These are phyloP conservation scores for Polygonum aviculare DNA, from an alignment of 148 eudicot genomes.

Conservation along the genomic window DNA sequence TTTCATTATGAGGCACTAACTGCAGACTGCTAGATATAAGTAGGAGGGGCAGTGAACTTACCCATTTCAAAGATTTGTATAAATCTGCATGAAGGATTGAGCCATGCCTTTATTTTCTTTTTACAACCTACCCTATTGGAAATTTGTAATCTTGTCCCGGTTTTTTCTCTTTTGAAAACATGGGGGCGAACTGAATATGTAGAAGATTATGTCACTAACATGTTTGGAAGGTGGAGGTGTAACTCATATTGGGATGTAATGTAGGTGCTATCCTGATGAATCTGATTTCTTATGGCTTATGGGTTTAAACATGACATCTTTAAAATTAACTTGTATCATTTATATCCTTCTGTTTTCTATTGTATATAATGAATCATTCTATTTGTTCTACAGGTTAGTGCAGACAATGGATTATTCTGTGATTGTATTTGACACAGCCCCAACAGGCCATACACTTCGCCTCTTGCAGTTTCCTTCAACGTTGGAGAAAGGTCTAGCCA, in stretches of 20 bases:
- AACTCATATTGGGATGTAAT: background rate
- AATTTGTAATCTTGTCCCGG: background rate
- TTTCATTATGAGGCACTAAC: background rate
- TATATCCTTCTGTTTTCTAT: background rate
- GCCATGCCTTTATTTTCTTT: background rate
- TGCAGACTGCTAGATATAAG: background rate
- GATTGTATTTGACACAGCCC: conserved; percentile 97
- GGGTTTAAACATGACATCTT: background rate
- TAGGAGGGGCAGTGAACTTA: background rate
- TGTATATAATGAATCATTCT: background rate
- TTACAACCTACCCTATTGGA: background rate
- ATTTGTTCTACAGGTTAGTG: conserved; percentile 55
- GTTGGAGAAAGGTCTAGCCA: conserved; percentile 75
- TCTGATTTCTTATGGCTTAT: background rate
- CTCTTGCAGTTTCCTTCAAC: conserved; percentile 94
- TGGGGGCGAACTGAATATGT: background rate
- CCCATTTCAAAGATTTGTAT: background rate
- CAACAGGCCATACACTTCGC: conserved; percentile 96
- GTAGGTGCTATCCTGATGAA: background rate
- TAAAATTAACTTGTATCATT: background rate
- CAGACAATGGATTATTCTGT: conserved; percentile 97
- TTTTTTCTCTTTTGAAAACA: background rate
- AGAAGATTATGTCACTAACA: background rate
- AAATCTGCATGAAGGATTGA: background rate
- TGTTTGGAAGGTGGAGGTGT: background rate